Percentiles rank a stretch among this genome's conserved stretches.
These are phyloP conservation scores for Nannochloropsis salina DNA, from an alignment of 108 stramenopile species.

Conservation along the genomic window DNA sequence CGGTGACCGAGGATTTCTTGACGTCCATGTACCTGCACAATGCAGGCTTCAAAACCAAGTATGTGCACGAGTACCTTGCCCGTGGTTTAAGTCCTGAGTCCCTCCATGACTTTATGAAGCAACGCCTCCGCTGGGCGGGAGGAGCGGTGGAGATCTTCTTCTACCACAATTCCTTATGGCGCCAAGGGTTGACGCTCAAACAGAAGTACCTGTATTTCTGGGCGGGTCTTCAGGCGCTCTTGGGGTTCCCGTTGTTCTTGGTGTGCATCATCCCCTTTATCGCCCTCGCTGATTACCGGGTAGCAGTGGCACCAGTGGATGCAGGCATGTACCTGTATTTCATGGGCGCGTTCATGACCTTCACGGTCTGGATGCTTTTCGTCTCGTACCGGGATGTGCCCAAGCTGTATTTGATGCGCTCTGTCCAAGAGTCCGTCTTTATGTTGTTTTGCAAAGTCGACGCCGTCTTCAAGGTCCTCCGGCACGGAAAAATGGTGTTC, in stretches of 20 bases:
- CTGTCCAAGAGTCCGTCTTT: conserved; percentile 3
- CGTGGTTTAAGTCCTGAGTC: conserved; percentile 4
- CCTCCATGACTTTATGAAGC: conserved; percentile 11
- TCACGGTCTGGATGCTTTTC: not conserved
- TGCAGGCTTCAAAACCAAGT: conserved; percentile 1
- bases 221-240: not conserved
- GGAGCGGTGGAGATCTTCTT: conserved; percentile 15
- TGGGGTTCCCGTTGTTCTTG: conserved; percentile 5
- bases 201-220: conserved; percentile 16
- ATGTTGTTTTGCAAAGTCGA: not conserved
- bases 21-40: conserved; percentile 5
- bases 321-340: not conserved
- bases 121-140: not conserved
- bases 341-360: conserved; percentile 13
- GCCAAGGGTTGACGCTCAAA: not conserved
- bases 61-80: not conserved
- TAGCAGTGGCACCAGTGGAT: not conserved
- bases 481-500: not conserved
- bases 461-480: not conserved
- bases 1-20: conserved; percentile 6
- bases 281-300: not conserved
- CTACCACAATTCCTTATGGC: conserved; percentile 14
- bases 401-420: conserved; percentile 15
- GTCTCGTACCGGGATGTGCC: conserved; percentile 1
- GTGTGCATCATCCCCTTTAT: not conserved